A percentile compares a stretch with the other conserved stretches of the same genome.
Evolutionary conservation across 1,284 basidiomycete species (phyloP).

Genomic region (Cystobasidium sp.): DNA sequence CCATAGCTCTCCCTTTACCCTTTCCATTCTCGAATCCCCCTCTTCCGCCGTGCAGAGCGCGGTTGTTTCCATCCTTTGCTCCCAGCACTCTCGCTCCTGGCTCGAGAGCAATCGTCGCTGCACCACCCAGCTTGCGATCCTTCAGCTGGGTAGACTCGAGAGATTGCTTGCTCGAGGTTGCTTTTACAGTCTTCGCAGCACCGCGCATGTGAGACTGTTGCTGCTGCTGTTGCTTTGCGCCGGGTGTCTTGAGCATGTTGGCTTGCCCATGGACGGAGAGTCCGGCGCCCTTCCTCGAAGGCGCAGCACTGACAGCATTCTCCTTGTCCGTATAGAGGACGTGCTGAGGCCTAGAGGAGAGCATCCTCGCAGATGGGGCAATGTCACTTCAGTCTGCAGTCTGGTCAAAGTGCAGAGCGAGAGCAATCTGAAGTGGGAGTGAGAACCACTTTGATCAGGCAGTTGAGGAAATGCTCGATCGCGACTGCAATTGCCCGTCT

Average conservation of each 20-base stretch:
- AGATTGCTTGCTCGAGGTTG: not conserved
- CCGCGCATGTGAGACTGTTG: not conserved
- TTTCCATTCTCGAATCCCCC: not conserved
- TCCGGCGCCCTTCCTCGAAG: not conserved
- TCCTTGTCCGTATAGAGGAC: conserved; percentile 36
- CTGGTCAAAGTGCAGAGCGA: not conserved
- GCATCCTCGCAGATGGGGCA: not conserved
- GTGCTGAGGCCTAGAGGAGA: conserved; percentile 18
- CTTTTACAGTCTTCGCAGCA: conserved; percentile 3
- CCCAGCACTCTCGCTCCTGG: conserved; percentile 35
- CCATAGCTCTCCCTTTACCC: conserved; percentile 24
- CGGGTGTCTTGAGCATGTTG: conserved; percentile 25
- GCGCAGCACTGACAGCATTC: conserved; percentile 9
- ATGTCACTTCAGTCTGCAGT: not conserved
- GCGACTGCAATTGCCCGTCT: no score
- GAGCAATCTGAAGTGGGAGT: not conserved
- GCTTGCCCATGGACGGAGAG: not conserved
- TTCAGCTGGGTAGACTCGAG: not conserved
- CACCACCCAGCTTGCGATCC: not conserved
- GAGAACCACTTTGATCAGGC: no score
- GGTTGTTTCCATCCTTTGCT: conserved; percentile 39
- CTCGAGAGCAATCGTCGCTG: conserved; percentile 24
- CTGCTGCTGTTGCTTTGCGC: not conserved
- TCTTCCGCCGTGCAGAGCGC: not conserved
- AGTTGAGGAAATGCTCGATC: no score